Percentiles rank a stretch among this genome's conserved stretches.
Evolutionary conservation across 495 filamentous ascomycete species (phyloP).

Genomic region (Penicillium pancosmium): DNA sequence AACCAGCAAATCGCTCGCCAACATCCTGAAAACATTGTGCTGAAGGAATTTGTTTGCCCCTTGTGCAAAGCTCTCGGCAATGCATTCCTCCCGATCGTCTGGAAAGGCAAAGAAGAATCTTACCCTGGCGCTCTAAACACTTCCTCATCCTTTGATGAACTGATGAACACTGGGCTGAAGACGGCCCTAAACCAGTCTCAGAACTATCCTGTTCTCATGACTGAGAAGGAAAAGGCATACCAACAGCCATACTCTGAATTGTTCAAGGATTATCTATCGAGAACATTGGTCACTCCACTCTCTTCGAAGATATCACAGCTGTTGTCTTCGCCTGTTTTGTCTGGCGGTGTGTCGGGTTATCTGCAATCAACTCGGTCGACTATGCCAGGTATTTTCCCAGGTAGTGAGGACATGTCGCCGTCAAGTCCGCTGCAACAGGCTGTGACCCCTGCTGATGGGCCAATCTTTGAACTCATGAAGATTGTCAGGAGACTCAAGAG

Average conservation of each 20-base stretch:
- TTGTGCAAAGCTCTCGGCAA: conserved; percentile 97
- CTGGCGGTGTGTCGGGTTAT: conserved; percentile 30
- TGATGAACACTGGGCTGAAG: conserved; percentile 37
- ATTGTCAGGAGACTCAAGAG: conserved; percentile 81
- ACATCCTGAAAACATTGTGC: conserved; percentile 76
- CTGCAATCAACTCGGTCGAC: conserved; percentile 37
- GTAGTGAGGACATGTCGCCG: conserved; percentile 35
- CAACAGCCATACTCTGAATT: conserved; percentile 53
- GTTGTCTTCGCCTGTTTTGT: conserved; percentile 29
- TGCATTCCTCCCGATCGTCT: conserved; percentile 91
- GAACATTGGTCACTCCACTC: conserved; percentile 62
- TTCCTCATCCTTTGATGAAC: conserved; percentile 63
- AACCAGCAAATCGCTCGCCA: conserved; percentile 88
- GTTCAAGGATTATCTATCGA: conserved; percentile 65
- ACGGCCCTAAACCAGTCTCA: conserved; percentile 35
- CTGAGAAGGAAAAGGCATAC: conserved; percentile 40
- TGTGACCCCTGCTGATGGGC: conserved; percentile 39
- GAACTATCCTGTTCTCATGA: conserved; percentile 41
- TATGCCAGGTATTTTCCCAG: conserved; percentile 53
- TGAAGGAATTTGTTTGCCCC: conserved; percentile 94
- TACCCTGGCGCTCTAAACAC: conserved; percentile 69
- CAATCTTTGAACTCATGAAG: conserved; percentile 71
- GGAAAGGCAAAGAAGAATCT: conserved; percentile 86
- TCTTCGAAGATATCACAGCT: conserved; percentile 59
- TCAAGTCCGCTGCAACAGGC: conserved; percentile 40